Evolutionary conservation across 2,329 filamentous ascomycete genomes (phyloP).

Genomic region (Colletotrichum ledebouriae): DNA sequence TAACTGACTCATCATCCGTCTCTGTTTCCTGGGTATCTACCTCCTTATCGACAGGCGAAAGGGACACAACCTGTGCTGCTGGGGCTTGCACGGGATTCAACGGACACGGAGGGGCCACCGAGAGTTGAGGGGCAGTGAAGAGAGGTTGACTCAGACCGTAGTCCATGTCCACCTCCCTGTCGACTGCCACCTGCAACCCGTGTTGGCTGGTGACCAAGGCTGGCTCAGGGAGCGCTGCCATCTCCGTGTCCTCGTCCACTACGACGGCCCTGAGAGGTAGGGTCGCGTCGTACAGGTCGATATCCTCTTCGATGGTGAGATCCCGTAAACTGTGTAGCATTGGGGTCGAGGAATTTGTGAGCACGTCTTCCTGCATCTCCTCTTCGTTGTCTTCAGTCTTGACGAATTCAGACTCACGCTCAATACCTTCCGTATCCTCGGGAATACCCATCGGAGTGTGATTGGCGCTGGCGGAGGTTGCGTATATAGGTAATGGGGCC

Average conservation of each 20-base stretch:
- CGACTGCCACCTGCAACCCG: conserved; percentile 5
- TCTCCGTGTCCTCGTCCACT: conserved; percentile 1
- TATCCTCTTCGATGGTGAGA: not conserved
- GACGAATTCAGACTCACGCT: not conserved
- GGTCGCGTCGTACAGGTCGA: not conserved
- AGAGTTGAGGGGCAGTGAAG: too few species aligned
- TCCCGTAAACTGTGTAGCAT: not conserved
- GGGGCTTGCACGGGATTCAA: too few species aligned
- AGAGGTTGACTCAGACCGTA: not conserved
- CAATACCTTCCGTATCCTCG: not conserved
- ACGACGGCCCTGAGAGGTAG: not conserved
- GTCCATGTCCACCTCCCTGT: conserved; percentile 15
- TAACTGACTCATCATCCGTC: not conserved
- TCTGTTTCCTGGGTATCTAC: not conserved
- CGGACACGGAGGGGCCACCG: not conserved
- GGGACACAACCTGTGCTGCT: too few species aligned
- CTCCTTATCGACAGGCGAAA: not conserved
- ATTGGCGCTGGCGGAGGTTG: not conserved
- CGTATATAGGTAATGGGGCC: not conserved
- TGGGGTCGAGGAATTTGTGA: too few species aligned
- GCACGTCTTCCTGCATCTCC: not conserved
- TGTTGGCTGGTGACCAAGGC: not conserved
- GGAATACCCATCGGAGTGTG: not conserved
- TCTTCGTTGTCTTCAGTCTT: not conserved
- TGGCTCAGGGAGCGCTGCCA: not conserved